Evolutionary conservation across 192 early-diverging fungal genomes (phyloP).

Genomic region (Helicostylum pulchrum): DNA sequence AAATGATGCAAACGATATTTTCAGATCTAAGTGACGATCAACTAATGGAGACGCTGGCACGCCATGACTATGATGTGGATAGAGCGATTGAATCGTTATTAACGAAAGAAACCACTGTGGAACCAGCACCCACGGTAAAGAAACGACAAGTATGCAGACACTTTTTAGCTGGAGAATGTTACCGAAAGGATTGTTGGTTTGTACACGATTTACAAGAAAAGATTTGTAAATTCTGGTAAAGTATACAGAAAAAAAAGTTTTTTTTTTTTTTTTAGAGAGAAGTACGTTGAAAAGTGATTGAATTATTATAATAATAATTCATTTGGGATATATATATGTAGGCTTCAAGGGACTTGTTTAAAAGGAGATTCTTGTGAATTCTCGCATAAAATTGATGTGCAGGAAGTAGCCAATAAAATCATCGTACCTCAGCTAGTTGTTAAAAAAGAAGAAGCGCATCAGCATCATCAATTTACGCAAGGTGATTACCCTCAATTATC

Average conservation of each 20-base stretch:
- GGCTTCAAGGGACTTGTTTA: conserved; percentile 51
- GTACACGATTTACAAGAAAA: conserved; percentile 50
- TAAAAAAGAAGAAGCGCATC: background rate
- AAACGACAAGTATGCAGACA: conserved; percentile 48
- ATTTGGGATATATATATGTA: too few relatives aligned
- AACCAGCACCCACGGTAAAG: background rate
- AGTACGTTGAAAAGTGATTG: background rate
- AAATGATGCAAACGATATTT: conserved; percentile 44
- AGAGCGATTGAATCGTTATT: conserved; percentile 36
- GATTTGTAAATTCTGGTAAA: conserved; percentile 61
- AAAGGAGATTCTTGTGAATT: conserved; percentile 54
- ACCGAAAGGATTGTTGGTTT: conserved; percentile 56
- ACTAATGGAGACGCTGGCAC: conserved; percentile 36
- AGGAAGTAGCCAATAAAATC: conserved; percentile 23
- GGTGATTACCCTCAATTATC: conserved; percentile 13
- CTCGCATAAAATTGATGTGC: conserved; percentile 43
- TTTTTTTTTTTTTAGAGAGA: too few relatives aligned
- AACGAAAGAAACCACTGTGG: background rate
- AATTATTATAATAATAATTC: background rate
- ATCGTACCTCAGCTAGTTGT: background rate
- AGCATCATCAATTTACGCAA: background rate
- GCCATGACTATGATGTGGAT: conserved; percentile 44
- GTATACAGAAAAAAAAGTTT: background rate
- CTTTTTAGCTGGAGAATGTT: conserved; percentile 54
- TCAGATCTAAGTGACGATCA: conserved; percentile 37